Base-by-base conservation (phyloP, 257 asterid genomes). In the Misopates orontium region DNA sequence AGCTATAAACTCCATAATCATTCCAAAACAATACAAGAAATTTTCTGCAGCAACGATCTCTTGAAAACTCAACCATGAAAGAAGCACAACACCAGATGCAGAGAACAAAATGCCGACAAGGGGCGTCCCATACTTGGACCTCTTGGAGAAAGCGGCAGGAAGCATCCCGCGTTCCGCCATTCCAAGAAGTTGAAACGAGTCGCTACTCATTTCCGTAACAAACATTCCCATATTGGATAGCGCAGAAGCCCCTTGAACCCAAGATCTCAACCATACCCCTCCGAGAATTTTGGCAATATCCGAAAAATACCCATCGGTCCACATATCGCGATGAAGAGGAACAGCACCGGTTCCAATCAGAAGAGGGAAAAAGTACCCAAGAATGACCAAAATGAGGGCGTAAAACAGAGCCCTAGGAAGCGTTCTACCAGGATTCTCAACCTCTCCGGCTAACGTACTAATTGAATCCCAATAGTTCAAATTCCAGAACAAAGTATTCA, bases 181-280 rank as follows among this genome's bases (percentile, higher is more conserved):
- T 15, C 95, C 92, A 20, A 84, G 83, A 79, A 84, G 92, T 39
- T 81, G 92, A 66, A 81, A 87, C 4, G 92, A 87, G 78, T 87
- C 89, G 4, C 89, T 83, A 68, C 91, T 83, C 91, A 83, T 87
- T 68, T 87, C 95, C 1, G 92, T 87, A 54, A 85, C 70, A 68
- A 85, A 85, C 90, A 79, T 83, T 19, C 95, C 95, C 92, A 85
- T 84, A 55, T 87, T 87, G 17, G 95, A 87, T 40, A 87, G 63
- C 14, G 92, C 86, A 2, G 90, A 72, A 52, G 86, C 95, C 55
- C 82, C 92, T 70, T 84, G 95, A 21, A 87, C 54, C 89, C 89
- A 87, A 19, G 57, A 66, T 63, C 86, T 74, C 79, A 83, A 69
- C 92, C 90, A 83, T 1, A 81, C 85, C 48, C 92, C 95, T 59